Conservation (phyloP, 2,329 filamentous ascomycete genomes). For the Drechslerella stenobrocha region DNA sequence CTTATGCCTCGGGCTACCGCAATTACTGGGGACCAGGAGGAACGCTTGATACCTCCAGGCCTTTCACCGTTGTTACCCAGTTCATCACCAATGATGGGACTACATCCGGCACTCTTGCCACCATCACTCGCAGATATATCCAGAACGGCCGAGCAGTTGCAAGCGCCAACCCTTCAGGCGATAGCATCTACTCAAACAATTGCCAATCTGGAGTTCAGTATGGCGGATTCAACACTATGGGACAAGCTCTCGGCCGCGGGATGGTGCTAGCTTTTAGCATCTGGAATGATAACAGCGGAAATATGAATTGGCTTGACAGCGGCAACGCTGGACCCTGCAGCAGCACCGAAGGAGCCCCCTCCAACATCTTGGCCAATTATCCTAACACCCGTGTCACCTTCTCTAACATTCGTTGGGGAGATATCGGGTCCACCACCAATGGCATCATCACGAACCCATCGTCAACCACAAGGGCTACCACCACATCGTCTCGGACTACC, state of each 20-base stretch:
- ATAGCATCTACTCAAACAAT: constrained; percentile 20
- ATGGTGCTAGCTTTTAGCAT: constrained; percentile 63
- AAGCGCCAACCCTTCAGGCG: constrained; percentile 19
- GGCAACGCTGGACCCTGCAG: constrained; percentile 62
- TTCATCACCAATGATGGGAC: constrained; percentile 47
- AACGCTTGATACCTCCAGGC: constrained; percentile 48
- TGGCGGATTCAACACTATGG: constrained; percentile 59
- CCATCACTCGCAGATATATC: constrained; percentile 41
- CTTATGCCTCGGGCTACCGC: constrained; percentile 36
- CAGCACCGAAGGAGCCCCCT: constrained; percentile 61
- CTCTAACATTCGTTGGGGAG: constrained; percentile 65
- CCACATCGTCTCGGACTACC: constrained; percentile 6
- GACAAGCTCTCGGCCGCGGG: constrained; percentile 58
- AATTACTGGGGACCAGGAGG: constrained; percentile 50
- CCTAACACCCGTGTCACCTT: constrained; percentile 62
- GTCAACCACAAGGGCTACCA: constrained; percentile 9
- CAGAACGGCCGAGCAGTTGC: constrained; percentile 34
- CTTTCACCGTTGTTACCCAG: constrained; percentile 47
- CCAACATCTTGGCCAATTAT: constrained; percentile 58
- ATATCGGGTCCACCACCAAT: constrained; percentile 61
- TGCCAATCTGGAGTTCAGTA: constrained; percentile 21
- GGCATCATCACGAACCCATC: not conserved
- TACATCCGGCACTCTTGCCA: constrained; percentile 10
- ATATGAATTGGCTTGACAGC: constrained; percentile 64
- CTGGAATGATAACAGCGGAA: constrained; percentile 62